Evolutionary conservation across 2,329 filamentous ascomycete species (phyloP), one percentile per base, ranked within the genome.

Genomic region (Pestalotiopsis sp.): DNA sequence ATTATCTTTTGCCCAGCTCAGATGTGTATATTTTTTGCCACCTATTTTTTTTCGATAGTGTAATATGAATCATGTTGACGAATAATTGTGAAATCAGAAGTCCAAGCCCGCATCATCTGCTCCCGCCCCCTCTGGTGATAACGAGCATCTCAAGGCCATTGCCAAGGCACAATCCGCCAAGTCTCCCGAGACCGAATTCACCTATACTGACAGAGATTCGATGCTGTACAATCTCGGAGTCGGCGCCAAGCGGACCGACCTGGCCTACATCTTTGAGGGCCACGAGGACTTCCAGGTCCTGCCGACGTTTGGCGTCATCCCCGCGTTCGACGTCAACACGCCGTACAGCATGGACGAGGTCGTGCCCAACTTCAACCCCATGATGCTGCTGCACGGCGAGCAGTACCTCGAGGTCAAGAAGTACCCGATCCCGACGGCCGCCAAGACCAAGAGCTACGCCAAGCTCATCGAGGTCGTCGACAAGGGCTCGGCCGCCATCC

Each of bases 371-470:
- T 99, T 98, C 86, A 94, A 90, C 49, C 95, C 95, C 71, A 98
- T 97, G 94, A 98, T 98, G 94, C 90, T 99, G 65, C 92, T 99
- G 27, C 96, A 99, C 84, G 96, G 96, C 78, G 96, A 99, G 86
- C 96, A 99, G 82, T 99, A 95, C 84, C 93, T 99, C 72, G 96
- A 99, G 83, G 89, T 99, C 77, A 90, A 91, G 79, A 94, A 95
- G 81, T 97, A 91, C 84, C 96, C 96, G 56, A 92, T 98, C 75
- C 95, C 95, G 45, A 98, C 95, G 39, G 88, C 91, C 67, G 94
- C 89, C 65, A 91, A 90, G 68, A 91, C 97, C 64, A 81, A 93
- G 75, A 93, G 92, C 68, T 89, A 90, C 77, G 92, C 90, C 69
- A 91, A 91, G 80, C 91, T 99, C 69, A 89, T 99, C 71, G 96